These are phyloP conservation scores for Pyrus pyrifolia DNA, from an alignment of 306 rosid genomes.

Conservation along the genomic window DNA sequence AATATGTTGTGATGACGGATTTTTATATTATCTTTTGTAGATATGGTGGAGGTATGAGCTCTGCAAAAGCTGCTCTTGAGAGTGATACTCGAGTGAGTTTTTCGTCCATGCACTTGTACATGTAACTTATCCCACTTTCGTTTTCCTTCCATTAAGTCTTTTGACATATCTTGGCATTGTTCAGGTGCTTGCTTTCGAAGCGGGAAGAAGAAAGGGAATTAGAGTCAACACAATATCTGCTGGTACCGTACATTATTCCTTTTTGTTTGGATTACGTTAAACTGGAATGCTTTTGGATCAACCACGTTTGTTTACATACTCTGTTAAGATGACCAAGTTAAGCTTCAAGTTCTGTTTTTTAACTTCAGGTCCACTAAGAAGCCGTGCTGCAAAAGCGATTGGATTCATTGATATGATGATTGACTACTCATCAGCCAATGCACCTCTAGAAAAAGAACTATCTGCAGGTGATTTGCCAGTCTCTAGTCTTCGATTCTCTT, in stretches of 20 bases:
- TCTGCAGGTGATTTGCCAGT: conserved; percentile 49
- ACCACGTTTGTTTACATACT: background rate
- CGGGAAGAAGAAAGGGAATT: conserved; percentile 75
- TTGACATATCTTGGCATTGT: background rate
- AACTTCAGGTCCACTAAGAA: conserved; percentile 74
- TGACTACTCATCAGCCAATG: conserved; percentile 71
- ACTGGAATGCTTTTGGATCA: background rate
- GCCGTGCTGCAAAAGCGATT: conserved; percentile 96
- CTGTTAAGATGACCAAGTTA: background rate
- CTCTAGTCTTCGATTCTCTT: background rate
- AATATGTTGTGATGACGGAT: background rate
- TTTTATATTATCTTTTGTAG: conserved; percentile 29
- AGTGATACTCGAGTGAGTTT: conserved; percentile 80
- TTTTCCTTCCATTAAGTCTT: background rate
- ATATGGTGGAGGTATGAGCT: conserved; percentile 99
- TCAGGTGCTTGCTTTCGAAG: conserved; percentile 98
- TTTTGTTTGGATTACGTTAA: background rate
- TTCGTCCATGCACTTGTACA: background rate
- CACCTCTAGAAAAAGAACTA: conserved; percentile 83
- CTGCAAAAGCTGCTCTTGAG: conserved; percentile 97
- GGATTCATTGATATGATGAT: conserved; percentile 97
- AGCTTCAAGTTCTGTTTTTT: background rate
- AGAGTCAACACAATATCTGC: conserved; percentile 92
- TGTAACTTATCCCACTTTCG: background rate
- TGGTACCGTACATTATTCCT: conserved; percentile 29